Conservation (phyloP, 129 eudicot species). For the Mikania micrantha region DNA sequence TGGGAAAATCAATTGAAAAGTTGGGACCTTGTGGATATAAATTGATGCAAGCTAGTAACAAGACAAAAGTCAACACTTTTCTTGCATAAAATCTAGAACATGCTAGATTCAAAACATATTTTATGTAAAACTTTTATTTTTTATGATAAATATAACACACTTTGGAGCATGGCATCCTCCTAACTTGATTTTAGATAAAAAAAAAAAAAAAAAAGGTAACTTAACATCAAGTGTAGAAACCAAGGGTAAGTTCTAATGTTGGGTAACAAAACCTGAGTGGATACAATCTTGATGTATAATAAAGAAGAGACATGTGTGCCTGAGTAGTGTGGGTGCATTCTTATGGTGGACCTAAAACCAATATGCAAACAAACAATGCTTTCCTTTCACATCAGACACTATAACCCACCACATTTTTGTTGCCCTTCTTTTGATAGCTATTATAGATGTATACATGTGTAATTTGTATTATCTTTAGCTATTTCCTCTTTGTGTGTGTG, state of each 20-base stretch:
- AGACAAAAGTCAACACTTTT: conserved; percentile 9
- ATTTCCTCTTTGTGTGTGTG: neutral
- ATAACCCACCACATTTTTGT: conserved; percentile 12
- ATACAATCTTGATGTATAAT: conserved; percentile 41
- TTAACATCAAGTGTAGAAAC: neutral
- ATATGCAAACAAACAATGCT: conserved; percentile 27
- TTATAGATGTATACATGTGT: neutral
- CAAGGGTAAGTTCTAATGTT: conserved; percentile 1
- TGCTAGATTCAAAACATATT: neutral
- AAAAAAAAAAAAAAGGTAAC: no score
- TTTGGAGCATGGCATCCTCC: neutral
- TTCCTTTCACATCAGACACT: neutral
- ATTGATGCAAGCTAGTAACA: neutral
- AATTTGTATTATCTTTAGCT: neutral
- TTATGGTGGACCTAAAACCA: conserved; percentile 19
- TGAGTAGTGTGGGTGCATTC: conserved; percentile 14
- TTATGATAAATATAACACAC: neutral
- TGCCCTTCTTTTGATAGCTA: neutral
- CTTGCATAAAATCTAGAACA: neutral
- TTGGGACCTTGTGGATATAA: neutral
- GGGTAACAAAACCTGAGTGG: conserved; percentile 36
- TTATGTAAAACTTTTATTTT: neutral
- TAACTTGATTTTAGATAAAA: neutral
- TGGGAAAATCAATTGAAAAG: neutral
- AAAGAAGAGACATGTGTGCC: conserved; percentile 57